Evolutionary conservation across 768 basidiomycete genomes (phyloP).

Genomic region (Hypholoma fasciculare): DNA sequence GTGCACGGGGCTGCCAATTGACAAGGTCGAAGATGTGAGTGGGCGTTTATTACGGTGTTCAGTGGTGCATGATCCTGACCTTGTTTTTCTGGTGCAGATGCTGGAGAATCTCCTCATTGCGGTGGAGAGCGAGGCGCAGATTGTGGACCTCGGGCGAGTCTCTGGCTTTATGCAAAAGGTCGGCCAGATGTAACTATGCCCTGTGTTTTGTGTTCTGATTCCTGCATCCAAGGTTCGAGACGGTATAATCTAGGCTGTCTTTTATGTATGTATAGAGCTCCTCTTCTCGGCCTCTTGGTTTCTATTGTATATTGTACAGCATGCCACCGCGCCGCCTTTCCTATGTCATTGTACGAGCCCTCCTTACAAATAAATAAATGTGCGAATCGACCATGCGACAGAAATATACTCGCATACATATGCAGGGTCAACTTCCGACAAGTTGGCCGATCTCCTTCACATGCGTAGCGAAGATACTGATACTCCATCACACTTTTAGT

Average conservation of each 20-base stretch:
- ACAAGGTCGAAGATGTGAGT: constrained; percentile 89
- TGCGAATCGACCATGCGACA: background rate
- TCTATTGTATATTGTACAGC: constrained; percentile 16
- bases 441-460: no score
- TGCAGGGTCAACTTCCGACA: no score
- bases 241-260: constrained; percentile 49
- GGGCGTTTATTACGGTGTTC: background rate
- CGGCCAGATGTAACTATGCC: constrained; percentile 9
- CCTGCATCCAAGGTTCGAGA: constrained; percentile 49
- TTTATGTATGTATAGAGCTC: background rate
- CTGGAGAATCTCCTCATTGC: constrained; percentile 83
- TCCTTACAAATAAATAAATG: background rate
- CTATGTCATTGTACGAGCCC: background rate
- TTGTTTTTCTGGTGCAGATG: constrained; percentile 49
- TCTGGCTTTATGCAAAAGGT: constrained; percentile 94
- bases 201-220: background rate
- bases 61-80: constrained; percentile 10
- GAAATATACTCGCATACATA: no score
- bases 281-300: constrained; percentile 12
- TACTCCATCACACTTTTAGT: no score
- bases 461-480: no score
- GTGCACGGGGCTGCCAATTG: constrained; percentile 83
- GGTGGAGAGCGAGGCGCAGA: constrained; percentile 83
- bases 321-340: background rate
- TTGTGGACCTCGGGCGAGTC: constrained; percentile 81